phyloP scores from a whole-genome alignment of 768 basidiomycete genomes.

The Pluteus cervinus region DNA sequence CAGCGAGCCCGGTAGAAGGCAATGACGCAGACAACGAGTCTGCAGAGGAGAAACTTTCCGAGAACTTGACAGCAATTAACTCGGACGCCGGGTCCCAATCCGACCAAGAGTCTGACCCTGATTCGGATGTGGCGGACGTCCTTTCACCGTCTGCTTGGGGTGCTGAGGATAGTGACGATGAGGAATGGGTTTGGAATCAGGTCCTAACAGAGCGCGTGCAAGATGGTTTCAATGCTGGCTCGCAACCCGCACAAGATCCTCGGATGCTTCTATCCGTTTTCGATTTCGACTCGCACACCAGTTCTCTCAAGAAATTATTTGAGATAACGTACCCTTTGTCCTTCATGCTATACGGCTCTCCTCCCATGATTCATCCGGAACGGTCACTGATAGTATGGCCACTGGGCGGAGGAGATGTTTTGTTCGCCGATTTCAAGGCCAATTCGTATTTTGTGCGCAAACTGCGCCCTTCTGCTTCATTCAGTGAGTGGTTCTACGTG shows the following conservation, averaged over 20 bases:
- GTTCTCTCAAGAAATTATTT: constrained; percentile 11
- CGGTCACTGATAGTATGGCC: constrained; percentile 20
- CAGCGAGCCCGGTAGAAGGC: background rate
- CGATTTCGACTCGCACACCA: constrained; percentile 2
- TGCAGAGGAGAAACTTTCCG: background rate
- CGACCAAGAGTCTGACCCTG: background rate
- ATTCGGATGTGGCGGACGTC: background rate
- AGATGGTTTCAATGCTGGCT: no score
- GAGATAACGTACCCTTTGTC: constrained; percentile 9
- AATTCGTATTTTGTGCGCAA: constrained; percentile 20
- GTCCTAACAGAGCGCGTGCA: no score
- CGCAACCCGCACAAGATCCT: constrained; percentile 2
- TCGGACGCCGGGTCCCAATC: constrained; percentile 2
- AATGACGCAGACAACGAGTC: background rate
- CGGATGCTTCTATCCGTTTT: constrained; percentile 7
- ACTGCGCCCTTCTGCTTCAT: constrained; percentile 18
- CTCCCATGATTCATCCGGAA: constrained; percentile 20
- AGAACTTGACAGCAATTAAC: background rate
- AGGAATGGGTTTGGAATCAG: background rate
- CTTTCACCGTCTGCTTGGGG: constrained; percentile 1
- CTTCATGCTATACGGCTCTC: constrained; percentile 19
- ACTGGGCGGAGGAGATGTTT: constrained; percentile 18
- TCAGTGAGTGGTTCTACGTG: constrained; percentile 13
- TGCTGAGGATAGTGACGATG: constrained; percentile 1
- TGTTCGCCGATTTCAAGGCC: constrained; percentile 18